Percentiles rank a stretch among this genome's conserved stretches.
Conservation (phyloP, 371 early-diverging fungal species). For the Spiromyces aspiralis region DNA sequence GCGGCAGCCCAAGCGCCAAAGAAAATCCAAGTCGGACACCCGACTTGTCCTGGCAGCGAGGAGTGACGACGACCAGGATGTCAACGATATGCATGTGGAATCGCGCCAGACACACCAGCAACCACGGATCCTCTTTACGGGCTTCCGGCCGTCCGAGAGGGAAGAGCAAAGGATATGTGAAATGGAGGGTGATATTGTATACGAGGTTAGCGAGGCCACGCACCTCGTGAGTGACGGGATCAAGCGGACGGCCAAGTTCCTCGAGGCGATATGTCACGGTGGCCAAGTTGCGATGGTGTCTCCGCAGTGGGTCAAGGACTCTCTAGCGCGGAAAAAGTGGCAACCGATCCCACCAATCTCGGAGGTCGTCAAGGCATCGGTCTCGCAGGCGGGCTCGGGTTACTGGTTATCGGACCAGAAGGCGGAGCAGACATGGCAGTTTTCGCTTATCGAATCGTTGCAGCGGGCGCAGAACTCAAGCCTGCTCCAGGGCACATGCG, state of each 20-base stretch:
- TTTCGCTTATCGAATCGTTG: slow-evolving; percentile 14
- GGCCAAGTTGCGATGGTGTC: slow-evolving; percentile 11
- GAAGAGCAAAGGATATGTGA: slow-evolving; percentile 10
- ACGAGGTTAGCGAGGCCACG: slow-evolving; percentile 10
- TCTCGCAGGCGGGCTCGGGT: not conserved
- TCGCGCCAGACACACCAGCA: not conserved
- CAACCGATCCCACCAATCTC: slow-evolving; percentile 2
- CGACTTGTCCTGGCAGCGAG: not conserved
- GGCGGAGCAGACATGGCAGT: slow-evolving; percentile 15
- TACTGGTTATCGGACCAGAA: slow-evolving; percentile 12
- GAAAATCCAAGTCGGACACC: not conserved
- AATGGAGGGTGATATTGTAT: slow-evolving; percentile 21
- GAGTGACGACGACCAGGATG: not conserved
- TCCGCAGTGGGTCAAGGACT: slow-evolving; percentile 17
- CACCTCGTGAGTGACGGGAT: slow-evolving; percentile 15
- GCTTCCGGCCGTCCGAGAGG: slow-evolving; percentile 6
- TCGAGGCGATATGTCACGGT: slow-evolving; percentile 17
- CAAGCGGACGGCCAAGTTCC: slow-evolving; percentile 18
- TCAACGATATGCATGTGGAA: not conserved
- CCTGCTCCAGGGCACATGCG: slow-evolving; percentile 16
- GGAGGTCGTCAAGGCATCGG: not conserved
- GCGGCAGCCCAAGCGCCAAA: not conserved
- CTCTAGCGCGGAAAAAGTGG: slow-evolving; percentile 12
- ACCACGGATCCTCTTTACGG: slow-evolving; percentile 12
- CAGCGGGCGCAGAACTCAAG: slow-evolving; percentile 6